Base-by-base conservation (phyloP, 1,284 basidiomycete species). In the Trichosporon ovoides region DNA sequence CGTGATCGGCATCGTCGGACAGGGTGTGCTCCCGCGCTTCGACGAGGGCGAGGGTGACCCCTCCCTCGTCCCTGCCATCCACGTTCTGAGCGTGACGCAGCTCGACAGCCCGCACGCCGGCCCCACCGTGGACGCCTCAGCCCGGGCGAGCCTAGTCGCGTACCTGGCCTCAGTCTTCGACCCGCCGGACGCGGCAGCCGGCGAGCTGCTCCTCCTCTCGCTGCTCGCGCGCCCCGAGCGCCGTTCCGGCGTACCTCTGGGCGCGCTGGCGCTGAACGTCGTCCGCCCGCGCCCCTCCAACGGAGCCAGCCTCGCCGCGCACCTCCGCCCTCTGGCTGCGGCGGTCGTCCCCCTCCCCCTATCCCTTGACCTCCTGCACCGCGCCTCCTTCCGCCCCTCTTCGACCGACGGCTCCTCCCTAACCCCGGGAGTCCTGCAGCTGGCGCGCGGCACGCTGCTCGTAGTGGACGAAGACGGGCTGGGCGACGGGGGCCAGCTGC, bases 351-450 rank as follows among this genome's bases (percentile, higher is more conserved):
- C 63, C 2, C 56, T 76, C 3, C 59, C 68, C 7, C 63, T 78
- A n/a, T 68, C 75, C 0, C 52, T 78, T 3, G 52, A 59, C 0
- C 62, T 73, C 12, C 67, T 78, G 3, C 74, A 76, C 54, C 52
- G 57, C 2, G 52, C 66, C 10, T 37, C 66, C 2, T 76, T 77
- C 62, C 61, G 43, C 13, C 76, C 76, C 0, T 24, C 52, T 3
- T 62, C 67, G 2, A 56, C 63, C 9, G 71, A 71, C 43, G 67
- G 70, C 12, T 59, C 67, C 1, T 63, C 66, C 2, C 70, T 78
- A 2, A 53, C 66, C 6, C 65, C 76, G 3, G 76, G 76, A 6
- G 53, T 75, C n/a, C 65, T 78, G 13, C 76, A 78, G 56, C 65
- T 77, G 14, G 62, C 62, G 3, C 64, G 62, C 4, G 66, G 66